phyloP scores from a whole-genome alignment of 2,329 filamentous ascomycete species.

The Trichoderma simmonsii region DNA sequence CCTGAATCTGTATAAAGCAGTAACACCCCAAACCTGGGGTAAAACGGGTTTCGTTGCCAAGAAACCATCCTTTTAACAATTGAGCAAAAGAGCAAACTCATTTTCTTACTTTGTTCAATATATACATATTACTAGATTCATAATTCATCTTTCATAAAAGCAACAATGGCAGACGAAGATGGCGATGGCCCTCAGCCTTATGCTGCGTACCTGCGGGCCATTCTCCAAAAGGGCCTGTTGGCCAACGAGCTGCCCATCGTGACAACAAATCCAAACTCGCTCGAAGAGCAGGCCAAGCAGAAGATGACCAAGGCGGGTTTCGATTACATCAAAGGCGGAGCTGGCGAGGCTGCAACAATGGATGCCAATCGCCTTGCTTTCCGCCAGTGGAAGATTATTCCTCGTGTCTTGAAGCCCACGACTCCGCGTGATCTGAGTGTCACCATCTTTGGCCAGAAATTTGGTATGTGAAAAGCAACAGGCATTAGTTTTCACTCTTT shows the following conservation, averaged over 20 bases:
- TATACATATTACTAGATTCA: neutral
- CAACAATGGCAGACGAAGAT: conserved; percentile 21
- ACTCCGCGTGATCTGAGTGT: conserved; percentile 47
- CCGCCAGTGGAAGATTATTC: conserved; percentile 49
- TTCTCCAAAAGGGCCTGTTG: conserved; percentile 53
- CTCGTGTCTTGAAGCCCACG: conserved; percentile 47
- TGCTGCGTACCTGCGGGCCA: conserved; percentile 43
- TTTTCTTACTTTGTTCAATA: neutral
- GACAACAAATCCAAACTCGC: conserved; percentile 56
- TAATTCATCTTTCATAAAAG: neutral
- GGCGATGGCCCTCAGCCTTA: conserved; percentile 30
- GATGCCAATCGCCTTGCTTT: conserved; percentile 59
- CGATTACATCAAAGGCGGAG: conserved; percentile 61
- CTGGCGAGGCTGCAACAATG: conserved; percentile 59
- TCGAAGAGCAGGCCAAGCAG: conserved; percentile 53
- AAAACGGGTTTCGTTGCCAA: neutral
- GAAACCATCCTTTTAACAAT: neutral
- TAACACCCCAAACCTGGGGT: neutral
- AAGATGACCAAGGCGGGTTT: conserved; percentile 48
- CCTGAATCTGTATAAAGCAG: neutral
- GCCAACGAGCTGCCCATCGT: conserved; percentile 46
- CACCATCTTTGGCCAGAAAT: conserved; percentile 50
- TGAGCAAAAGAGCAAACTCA: neutral
- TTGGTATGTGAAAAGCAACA: conserved; percentile 31
- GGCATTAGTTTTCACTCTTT: no score